Evolutionary conservation across 2,329 filamentous ascomycete species (phyloP), one percentile per base, ranked within the genome.

Genomic region (Beauveria bassiana): DNA sequence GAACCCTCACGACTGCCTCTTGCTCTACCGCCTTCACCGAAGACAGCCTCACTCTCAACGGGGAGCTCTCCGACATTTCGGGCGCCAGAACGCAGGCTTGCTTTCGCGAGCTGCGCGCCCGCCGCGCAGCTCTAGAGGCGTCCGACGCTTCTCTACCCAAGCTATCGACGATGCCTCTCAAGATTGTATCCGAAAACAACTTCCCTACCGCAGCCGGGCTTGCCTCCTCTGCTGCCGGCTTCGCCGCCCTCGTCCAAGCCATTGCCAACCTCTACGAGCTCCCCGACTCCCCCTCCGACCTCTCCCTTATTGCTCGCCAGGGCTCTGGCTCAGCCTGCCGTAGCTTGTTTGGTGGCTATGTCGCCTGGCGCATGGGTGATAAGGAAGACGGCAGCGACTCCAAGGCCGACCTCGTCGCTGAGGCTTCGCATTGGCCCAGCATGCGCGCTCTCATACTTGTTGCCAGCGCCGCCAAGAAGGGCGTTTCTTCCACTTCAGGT

Each of bases 171-270:
- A 81, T 89, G 70, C 86, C 90, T 40, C 85, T 99, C 64, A 89
- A 88, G 68, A 88, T 99, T 66, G 92, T 97, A 61, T 95, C 90
- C 62, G 90, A 95, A 79, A 99, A 99, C 83, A 99, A 99, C 83
- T 99, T 99, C 82, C 95, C 95, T 65, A 99, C 95, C 2, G 95
- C 95, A 28, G 95, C 95, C 5, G 95, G 95, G 7, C 86, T 99
- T 18, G 87, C 87, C 4, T 88, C 84, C 20, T 89, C 86, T 0
- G 87, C 86, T 1, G 86, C 86, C 1, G 86, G 86, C 5, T 88
- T 89, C 65, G 86, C 86, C 3, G 86, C 86, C 22, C 77, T 89
- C 6, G 86, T 98, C 22, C 85, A 92, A 62, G 93, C 91, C 66
- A 91, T 99, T 68, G 95, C 95, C 42, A 85, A 98, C 74, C 84